Conservation (phyloP, 2,329 filamentous ascomycete genomes). For the Verticillium zaregamsianum region DNA sequence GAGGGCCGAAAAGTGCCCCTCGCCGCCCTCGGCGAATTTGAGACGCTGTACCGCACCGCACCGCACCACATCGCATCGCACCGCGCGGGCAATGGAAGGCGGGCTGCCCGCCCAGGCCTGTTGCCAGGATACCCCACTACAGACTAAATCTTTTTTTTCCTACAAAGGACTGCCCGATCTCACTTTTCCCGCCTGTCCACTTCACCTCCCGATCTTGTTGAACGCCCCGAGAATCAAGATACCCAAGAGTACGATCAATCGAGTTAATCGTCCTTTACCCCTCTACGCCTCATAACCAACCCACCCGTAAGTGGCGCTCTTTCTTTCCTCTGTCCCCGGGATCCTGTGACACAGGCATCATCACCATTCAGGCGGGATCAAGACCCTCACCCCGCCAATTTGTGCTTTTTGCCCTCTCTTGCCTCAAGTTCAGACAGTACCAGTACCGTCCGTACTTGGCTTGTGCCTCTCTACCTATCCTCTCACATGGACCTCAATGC, state of each 20-base stretch:
- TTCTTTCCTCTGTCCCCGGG: background rate
- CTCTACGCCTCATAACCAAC: background rate
- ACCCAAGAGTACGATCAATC: background rate
- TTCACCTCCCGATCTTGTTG: background rate
- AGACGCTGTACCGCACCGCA: background rate
- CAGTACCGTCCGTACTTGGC: background rate
- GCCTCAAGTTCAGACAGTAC: background rate
- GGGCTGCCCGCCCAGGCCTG: background rate
- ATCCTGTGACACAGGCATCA: background rate
- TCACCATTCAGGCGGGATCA: background rate
- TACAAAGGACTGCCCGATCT: background rate
- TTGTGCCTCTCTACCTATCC: background rate
- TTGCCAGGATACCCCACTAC: background rate
- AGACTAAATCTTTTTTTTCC: constrained; percentile 1
- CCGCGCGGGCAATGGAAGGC: background rate
- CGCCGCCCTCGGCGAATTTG: background rate
- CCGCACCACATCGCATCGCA: background rate
- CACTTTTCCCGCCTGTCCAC: background rate
- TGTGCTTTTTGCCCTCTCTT: background rate
- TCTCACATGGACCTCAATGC: background rate
- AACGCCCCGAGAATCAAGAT: background rate
- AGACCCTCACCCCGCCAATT: background rate
- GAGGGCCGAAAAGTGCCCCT: background rate
- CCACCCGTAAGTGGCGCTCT: background rate
- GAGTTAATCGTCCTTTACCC: background rate